Percentiles rank a stretch among this genome's conserved stretches.
These are phyloP conservation scores for Eucalyptus curtisii DNA, from an alignment of 345 rosid species.

Conservation along the genomic window DNA sequence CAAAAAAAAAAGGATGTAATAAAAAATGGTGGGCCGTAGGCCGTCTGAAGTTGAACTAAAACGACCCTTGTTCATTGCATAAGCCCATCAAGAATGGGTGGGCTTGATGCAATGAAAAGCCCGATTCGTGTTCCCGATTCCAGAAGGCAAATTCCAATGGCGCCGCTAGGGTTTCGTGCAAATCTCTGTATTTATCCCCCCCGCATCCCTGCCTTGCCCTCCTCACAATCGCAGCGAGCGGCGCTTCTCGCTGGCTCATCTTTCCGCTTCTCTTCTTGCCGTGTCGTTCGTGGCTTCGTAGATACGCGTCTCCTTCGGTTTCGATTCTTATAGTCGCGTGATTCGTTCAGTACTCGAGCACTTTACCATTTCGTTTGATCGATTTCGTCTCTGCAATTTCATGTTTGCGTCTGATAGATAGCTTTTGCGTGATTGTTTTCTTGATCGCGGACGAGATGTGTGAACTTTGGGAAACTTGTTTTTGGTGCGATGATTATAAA, in stretches of 20 bases:
- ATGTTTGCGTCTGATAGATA: not conserved
- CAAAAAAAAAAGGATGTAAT: not conserved
- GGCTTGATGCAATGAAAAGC: not conserved
- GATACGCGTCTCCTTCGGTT: not conserved
- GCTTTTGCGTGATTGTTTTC: not conserved
- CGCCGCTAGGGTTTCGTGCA: not conserved
- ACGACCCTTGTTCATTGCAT: not conserved
- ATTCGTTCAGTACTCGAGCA: not conserved
- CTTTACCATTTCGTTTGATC: not conserved
- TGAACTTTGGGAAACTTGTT: not conserved
- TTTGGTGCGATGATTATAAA: slow-evolving; percentile 10
- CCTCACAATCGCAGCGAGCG: not conserved
- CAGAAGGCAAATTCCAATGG: not conserved
- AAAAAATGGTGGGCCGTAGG: not conserved
- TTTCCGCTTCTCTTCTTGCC: not conserved
- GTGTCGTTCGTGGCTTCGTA: not conserved
- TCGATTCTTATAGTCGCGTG: not conserved
- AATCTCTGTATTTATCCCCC: not conserved
- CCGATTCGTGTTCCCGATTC: not conserved
- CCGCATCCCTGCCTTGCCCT: not conserved
- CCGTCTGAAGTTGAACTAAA: not conserved
- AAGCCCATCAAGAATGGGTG: not conserved
- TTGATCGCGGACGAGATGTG: not conserved
- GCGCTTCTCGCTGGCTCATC: not conserved
- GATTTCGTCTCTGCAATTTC: not conserved